phyloP scores from a whole-genome alignment of 352 stramenopile genomes.

The Pythium utonaiense region DNA sequence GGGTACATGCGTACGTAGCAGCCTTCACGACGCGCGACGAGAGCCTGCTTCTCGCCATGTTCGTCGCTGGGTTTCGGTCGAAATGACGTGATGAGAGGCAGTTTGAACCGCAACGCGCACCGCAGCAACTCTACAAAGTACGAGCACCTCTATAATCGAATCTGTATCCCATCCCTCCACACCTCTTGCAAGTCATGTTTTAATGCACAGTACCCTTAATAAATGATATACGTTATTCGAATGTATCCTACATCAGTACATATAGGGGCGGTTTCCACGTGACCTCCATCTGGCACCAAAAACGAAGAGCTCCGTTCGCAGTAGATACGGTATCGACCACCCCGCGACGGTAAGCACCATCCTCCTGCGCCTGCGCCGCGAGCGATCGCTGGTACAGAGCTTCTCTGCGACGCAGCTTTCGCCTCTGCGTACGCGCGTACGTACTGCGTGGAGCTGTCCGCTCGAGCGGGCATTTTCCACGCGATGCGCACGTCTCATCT shows the following conservation, averaged over 20 bases:
- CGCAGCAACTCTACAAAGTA: not conserved
- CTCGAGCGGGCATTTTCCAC: not conserved
- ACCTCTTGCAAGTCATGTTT: not conserved
- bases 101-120: not conserved
- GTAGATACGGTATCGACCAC: not conserved
- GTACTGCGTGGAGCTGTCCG: not conserved
- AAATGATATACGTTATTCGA: not conserved
- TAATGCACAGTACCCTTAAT: not conserved
- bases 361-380: not conserved
- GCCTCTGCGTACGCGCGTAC: not conserved
- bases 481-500: slow-evolving; percentile 1
- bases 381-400: not conserved
- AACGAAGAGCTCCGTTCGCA: not conserved
- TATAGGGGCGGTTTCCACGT: slow-evolving; percentile 5
- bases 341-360: not conserved
- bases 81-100: not conserved
- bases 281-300: no score
- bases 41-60: not conserved
- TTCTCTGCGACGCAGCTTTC: not conserved
- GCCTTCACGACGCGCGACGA: not conserved
- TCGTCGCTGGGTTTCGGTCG: not conserved
- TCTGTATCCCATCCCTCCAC: not conserved
- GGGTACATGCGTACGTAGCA: not conserved
- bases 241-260: not conserved
- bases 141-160: not conserved